Conservation (phyloP, 1,284 basidiomycete genomes). For the Vanrija humicola region DNA sequence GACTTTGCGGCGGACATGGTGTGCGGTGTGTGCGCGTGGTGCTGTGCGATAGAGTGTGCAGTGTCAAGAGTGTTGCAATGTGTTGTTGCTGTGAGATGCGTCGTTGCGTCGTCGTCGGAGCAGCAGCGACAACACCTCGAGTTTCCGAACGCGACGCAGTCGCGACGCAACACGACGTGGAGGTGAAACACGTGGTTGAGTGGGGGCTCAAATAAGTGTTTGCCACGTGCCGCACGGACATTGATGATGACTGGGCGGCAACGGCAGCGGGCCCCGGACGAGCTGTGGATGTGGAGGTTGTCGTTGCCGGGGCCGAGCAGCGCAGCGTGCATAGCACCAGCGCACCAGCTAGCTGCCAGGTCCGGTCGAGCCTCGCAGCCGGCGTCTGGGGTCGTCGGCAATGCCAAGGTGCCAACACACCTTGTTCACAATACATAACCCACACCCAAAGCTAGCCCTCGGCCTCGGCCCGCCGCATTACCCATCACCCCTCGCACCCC, state of each 20-base stretch:
- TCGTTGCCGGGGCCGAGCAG: too few relatives aligned
- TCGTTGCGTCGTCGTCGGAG: background rate
- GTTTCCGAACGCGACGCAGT: background rate
- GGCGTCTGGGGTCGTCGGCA: too few relatives aligned
- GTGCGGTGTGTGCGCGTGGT: background rate
- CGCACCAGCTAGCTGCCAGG: too few relatives aligned
- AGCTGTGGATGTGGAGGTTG: too few relatives aligned
- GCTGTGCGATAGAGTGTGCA: background rate
- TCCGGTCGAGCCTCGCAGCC: too few relatives aligned
- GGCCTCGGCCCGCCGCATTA: too few relatives aligned
- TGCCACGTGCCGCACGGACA: background rate
- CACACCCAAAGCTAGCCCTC: too few relatives aligned
- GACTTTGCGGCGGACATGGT: background rate
- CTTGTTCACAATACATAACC: too few relatives aligned
- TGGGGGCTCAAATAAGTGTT: background rate
- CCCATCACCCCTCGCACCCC: background rate
- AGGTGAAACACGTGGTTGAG: background rate
- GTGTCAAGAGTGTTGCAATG: background rate
- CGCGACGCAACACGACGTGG: background rate
- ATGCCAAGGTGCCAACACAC: too few relatives aligned
- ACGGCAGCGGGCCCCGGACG: background rate
- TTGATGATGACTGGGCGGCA: background rate
- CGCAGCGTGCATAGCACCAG: too few relatives aligned
- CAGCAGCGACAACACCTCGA: too few relatives aligned
- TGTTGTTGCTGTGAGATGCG: too few relatives aligned